Percentiles rank a stretch among this genome's conserved stretches.
These are phyloP conservation scores for Saccharum officinarum DNA, from an alignment of 176 grass and related monocot species.

Conservation along the genomic window DNA sequence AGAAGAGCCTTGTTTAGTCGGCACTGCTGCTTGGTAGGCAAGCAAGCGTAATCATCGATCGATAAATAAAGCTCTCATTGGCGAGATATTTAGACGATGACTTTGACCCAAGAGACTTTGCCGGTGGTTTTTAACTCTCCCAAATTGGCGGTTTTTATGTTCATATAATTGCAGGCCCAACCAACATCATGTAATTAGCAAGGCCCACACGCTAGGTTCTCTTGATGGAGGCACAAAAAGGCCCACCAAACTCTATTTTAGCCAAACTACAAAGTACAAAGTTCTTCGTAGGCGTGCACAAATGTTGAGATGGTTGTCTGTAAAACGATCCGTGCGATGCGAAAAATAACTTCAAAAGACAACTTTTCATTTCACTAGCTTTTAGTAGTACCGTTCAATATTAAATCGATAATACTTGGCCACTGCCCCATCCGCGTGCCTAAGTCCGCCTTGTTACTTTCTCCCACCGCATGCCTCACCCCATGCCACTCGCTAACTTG, in stretches of 20 bases:
- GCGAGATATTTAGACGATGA: neutral
- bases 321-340: no score
- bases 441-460: no score
- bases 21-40: constrained; percentile 6
- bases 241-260: neutral
- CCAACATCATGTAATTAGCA: neutral
- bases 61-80: neutral
- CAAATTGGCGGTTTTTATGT: neutral
- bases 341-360: no score
- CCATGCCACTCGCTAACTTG: no score
- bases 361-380: no score
- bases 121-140: neutral
- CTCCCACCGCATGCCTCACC: no score
- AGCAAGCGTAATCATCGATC: neutral
- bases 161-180: neutral
- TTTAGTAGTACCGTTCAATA: no score
- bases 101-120: constrained; percentile 27
- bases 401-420: no score
- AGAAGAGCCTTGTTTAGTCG: neutral
- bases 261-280: no score
- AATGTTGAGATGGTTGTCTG: no score
- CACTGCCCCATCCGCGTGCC: no score
- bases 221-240: neutral
- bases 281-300: no score
- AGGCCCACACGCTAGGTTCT: neutral